Evolutionary conservation across 2,329 filamentous ascomycete genomes (phyloP).

Genomic region (Fusarium sp.): DNA sequence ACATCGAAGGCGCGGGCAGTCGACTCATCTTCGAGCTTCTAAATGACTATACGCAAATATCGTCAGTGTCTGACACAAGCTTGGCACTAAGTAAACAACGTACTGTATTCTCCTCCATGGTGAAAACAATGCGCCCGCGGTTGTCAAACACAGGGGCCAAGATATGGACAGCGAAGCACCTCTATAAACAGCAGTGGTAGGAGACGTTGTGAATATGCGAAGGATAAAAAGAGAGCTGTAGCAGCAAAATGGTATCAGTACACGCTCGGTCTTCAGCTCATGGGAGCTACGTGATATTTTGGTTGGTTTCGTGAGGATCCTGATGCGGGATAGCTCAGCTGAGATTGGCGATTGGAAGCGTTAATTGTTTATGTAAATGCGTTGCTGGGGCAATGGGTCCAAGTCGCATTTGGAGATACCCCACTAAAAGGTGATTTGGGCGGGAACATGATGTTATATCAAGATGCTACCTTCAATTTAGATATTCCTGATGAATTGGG

Average conservation of each 20-base stretch:
- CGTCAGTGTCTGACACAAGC: constrained; percentile 4
- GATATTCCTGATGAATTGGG: not conserved
- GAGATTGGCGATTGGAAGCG: constrained; percentile 42
- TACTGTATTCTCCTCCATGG: constrained; percentile 52
- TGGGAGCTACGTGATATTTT: constrained; percentile 42
- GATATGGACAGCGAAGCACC: constrained; percentile 49
- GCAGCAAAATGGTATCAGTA: constrained; percentile 13
- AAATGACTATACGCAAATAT: constrained; percentile 37
- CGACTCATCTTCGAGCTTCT: constrained; percentile 49
- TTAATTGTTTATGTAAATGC: constrained; percentile 39
- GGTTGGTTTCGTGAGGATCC: constrained; percentile 33
- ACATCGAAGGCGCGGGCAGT: constrained; percentile 44
- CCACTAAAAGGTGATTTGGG: constrained; percentile 6
- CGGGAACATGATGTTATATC: not conserved
- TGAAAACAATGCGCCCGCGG: constrained; percentile 39
- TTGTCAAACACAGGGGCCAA: constrained; percentile 41
- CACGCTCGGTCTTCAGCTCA: constrained; percentile 13
- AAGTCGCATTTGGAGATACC: constrained; percentile 5
- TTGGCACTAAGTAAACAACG: constrained; percentile 5
- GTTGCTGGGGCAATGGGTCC: constrained; percentile 34
- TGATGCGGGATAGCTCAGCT: constrained; percentile 38
- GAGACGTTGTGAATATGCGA: constrained; percentile 40
- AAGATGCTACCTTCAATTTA: not conserved
- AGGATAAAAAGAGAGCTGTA: constrained; percentile 1
- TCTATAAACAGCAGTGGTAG: constrained; percentile 34